Evolutionary conservation across 768 basidiomycete genomes (phyloP), one percentile per base, ranked within the genome.

Genomic region (Collybiopsis luxurians): DNA sequence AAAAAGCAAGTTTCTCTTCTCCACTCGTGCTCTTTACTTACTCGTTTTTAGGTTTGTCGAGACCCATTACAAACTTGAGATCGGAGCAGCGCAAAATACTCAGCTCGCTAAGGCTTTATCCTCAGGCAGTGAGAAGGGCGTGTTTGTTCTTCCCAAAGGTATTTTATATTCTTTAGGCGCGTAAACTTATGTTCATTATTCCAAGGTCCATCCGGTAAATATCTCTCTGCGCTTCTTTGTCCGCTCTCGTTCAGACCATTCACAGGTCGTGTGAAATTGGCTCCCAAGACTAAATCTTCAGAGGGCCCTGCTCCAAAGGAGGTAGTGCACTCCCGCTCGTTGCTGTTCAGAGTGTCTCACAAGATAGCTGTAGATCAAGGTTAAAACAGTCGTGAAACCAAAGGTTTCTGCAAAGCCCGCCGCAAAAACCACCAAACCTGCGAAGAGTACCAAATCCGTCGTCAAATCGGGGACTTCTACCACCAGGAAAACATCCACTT

Each of bases 101-200:
- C 87, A 91, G 73, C 81, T 98, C 64, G 82, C 87, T 58, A 85
- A 80, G 62, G 93, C 95, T 54, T 87, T 98, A 67, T 75, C 82
- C 53, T 74, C 79, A n/a, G 94, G 95, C 54, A 84, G 82, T 34
- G 89, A 94, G 67, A 92, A 90, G 71, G 85, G 86, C 53, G 75
- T 87, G 61, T 95, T 98, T 71, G 75, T 84, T 26, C 79, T 96
- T 36, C 95, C 95, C 64, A 96, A 95, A 79, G 95, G 95, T 86
- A 39, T 23, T 39, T 24, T 27, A 55, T 51, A 51, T 39, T 15
- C 34, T 31, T 5, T 24, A 34, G 30, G 21, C 21, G 48, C 19
- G 31, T 34, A 13, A 34, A 23, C 57, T 31, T 49, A 51, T 26
- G 34, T 50, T 44, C 51, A 55, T 30, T 48, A 39, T 42, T 30